phyloP scores from a whole-genome alignment of 768 basidiomycete genomes.

The Crucibulum laeve region DNA sequence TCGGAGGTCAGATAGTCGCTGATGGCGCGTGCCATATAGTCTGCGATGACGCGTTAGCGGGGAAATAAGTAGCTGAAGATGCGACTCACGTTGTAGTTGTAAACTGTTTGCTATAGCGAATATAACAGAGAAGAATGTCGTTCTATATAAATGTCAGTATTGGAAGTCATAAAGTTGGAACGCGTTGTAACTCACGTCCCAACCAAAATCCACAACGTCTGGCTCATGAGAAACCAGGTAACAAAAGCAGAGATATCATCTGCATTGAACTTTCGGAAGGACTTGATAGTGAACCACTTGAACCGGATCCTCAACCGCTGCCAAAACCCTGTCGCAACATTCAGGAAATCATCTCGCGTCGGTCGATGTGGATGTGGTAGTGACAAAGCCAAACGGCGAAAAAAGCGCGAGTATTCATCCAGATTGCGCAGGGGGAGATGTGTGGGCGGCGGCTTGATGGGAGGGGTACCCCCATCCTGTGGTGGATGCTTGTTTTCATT shows the following conservation, averaged over 20 bases:
- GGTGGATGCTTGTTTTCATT: neutral
- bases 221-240: conserved; percentile 94
- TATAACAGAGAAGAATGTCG: conserved; percentile 92
- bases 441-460: conserved; percentile 2
- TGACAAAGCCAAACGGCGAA: conserved; percentile 72
- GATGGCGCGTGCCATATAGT: conserved; percentile 80
- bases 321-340: conserved; percentile 86
- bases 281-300: conserved; percentile 95
- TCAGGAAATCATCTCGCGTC: conserved; percentile 85
- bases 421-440: conserved; percentile 23
- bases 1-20: conserved; percentile 92
- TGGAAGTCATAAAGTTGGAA: neutral
- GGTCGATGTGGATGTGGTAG: conserved; percentile 77
- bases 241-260: conserved; percentile 97
- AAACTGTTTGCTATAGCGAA: conserved; percentile 89
- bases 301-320: conserved; percentile 86
- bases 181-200: conserved; percentile 65
- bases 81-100: conserved; percentile 65
- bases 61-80: neutral
- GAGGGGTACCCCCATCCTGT: conserved; percentile 3
- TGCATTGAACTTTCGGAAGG: conserved; percentile 91
- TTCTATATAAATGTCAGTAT: conserved; percentile 38
- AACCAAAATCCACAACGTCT: conserved; percentile 92
- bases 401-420: conserved; percentile 78
- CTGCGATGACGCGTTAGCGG: conserved; percentile 29